Conservation (phyloP, 768 basidiomycete species). For the Sistotremastrum niveocremeum region DNA sequence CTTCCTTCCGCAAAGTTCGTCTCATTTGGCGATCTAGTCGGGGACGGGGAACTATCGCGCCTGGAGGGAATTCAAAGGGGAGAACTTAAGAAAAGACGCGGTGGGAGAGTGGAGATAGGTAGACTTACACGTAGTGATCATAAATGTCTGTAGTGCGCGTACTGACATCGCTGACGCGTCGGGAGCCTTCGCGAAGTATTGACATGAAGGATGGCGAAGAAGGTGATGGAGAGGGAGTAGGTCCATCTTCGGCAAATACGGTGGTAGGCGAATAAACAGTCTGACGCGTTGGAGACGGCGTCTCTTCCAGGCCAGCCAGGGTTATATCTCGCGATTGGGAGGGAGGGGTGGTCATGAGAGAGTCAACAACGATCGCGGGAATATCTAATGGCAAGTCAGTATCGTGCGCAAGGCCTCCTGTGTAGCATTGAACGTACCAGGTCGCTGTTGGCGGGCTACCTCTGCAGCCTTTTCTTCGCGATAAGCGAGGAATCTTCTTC, state of each 20-base stretch:
- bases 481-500: conserved; percentile 49
- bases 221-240: neutral
- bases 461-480: conserved; percentile 27
- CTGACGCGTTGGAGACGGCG: too few species aligned
- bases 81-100: too few species aligned
- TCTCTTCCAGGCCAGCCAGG: conserved; percentile 5
- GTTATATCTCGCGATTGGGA: conserved; percentile 43
- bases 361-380: conserved; percentile 58
- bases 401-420: neutral
- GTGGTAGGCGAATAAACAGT: too few species aligned
- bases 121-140: too few species aligned
- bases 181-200: neutral
- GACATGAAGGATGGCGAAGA: neutral
- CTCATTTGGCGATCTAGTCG: too few species aligned
- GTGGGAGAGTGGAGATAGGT: too few species aligned
- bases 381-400: conserved; percentile 31
- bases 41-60: too few species aligned
- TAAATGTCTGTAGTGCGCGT: too few species aligned
- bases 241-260: too few species aligned
- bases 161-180: neutral
- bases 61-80: too few species aligned
- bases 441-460: conserved; percentile 29
- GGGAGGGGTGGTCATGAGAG: conserved; percentile 38
- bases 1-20: too few species aligned
- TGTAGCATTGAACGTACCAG: neutral